A percentile compares a stretch with the other conserved stretches of the same genome.
Conservation (phyloP, 202 grass and related monocot species). For the Bolboschoenoplectus hybrid region DNA sequence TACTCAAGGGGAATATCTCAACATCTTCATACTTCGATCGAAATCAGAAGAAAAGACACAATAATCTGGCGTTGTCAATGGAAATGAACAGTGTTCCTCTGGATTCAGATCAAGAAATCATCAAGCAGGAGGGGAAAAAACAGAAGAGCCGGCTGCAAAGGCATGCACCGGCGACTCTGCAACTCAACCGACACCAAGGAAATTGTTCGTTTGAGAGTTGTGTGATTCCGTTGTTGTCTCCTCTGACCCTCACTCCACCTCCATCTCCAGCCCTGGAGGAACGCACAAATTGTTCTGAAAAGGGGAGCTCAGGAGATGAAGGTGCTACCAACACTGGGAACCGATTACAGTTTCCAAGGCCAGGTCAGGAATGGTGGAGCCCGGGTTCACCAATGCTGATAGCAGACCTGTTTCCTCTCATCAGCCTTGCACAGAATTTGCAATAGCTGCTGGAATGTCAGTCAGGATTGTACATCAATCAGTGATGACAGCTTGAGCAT, state of each 20-base stretch:
- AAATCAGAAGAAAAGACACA: neutral
- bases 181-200: slow-evolving; percentile 15
- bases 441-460: neutral
- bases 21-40: neutral
- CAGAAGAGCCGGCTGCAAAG: slow-evolving; percentile 20
- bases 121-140: neutral
- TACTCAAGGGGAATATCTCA: neutral
- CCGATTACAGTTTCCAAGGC: neutral
- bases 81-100: neutral
- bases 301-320: neutral
- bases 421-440: neutral
- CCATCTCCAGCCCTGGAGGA: neutral
- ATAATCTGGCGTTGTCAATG: slow-evolving; percentile 4
- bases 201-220: neutral
- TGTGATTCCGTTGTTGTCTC: slow-evolving; percentile 26
- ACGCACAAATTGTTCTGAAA: neutral
- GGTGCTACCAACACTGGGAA: neutral
- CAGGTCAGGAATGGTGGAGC: neutral
- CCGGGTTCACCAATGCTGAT: neutral
- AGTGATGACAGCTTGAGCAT: neutral
- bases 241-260: slow-evolving; percentile 17
- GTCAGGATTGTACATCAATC: neutral
- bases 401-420: slow-evolving; percentile 1
- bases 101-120: neutral
- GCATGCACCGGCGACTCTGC: neutral